These are phyloP conservation scores for Wickerhamomyces bisporus DNA, from an alignment of 805 yeast genomes.

Conservation along the genomic window DNA sequence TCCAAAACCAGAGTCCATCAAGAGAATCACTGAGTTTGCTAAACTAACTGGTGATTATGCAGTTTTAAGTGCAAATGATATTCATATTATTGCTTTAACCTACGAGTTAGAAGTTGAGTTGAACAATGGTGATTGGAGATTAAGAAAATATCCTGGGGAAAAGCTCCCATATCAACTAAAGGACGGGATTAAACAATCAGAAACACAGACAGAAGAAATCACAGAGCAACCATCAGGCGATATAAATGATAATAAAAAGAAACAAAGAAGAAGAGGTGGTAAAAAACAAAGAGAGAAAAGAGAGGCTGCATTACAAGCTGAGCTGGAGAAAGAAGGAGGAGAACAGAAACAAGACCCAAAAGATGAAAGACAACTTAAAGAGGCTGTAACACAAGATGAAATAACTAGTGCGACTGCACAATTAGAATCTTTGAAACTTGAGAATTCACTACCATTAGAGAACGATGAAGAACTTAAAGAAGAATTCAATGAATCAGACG, in stretches of 20 bases:
- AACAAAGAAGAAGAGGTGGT: conserved; percentile 58
- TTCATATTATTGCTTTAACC: conserved; percentile 86
- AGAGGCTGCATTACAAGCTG: conserved; percentile 33
- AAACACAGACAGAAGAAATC: no score
- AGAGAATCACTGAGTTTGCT: conserved; percentile 69
- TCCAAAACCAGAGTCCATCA: conserved; percentile 62
- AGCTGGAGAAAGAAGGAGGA: conserved; percentile 14
- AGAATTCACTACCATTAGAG: conserved; percentile 3
- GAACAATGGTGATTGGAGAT: conserved; percentile 62
- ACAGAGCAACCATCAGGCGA: neutral
- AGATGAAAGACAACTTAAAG: conserved; percentile 9
- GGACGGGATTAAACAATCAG: conserved; percentile 5
- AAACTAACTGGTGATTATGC: conserved; percentile 86
- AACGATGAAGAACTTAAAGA: conserved; percentile 20
- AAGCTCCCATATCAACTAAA: conserved; percentile 19
- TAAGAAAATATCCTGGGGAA: conserved; percentile 73
- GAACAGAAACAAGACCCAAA: conserved; percentile 2
- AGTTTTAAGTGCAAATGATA: conserved; percentile 86
- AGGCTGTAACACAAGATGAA: conserved; percentile 15
- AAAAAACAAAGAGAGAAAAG: conserved; percentile 58
- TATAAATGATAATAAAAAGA: conserved; percentile 26
- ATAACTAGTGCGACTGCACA: conserved; percentile 2
- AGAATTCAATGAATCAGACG: conserved; percentile 51
- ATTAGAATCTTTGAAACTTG: conserved; percentile 1
- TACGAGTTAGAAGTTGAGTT: conserved; percentile 78